Base-by-base conservation (phyloP, 1,284 basidiomycete genomes). In the Tremellales sp. region DNA sequence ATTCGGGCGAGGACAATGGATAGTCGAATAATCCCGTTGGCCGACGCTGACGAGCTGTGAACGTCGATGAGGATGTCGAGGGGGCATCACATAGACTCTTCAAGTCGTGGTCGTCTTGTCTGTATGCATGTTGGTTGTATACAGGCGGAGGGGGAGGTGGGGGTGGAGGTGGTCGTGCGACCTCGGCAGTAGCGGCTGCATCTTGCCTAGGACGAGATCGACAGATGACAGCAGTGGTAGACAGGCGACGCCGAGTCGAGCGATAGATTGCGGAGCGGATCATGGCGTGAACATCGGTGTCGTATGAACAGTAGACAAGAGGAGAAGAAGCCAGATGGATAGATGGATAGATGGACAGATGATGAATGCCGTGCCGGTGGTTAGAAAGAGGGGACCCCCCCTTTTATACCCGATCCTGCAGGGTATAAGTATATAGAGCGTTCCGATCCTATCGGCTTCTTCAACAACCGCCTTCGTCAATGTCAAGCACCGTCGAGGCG, bases 381-480 rank as follows among this genome's bases (percentile, higher is more conserved):
- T 45, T 57, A 44, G 10, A 77, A 80, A 36, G 83, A 83, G 17
- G 81, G 79, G 33, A 61, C n/a, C n/a, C n/a, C n/a, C n/a, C n/a
- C n/a, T n/a, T n/a, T n/a, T n/a, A n/a, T n/a, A n/a, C n/a, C n/a
- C n/a, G n/a, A n/a, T n/a, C n/a, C n/a, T n/a, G n/a, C n/a, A n/a
- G n/a, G n/a, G n/a, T n/a, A n/a, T n/a, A n/a, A n/a, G n/a, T n/a
- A n/a, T n/a, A n/a, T n/a, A n/a, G n/a, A n/a, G n/a, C n/a, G n/a
- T n/a, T n/a, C n/a, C n/a, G n/a, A n/a, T n/a, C n/a, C n/a, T n/a
- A n/a, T n/a, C n/a, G n/a, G n/a, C n/a, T n/a, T n/a, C n/a, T n/a
- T n/a, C n/a, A n/a, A n/a, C n/a, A n/a, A n/a, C n/a, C n/a, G n/a
- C n/a, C n/a, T n/a, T n/a, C n/a, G n/a, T n/a, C n/a, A n/a, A n/a